Base-by-base conservation (phyloP, 2,329 filamentous ascomycete genomes). In the Aspergillus glaucus region DNA sequence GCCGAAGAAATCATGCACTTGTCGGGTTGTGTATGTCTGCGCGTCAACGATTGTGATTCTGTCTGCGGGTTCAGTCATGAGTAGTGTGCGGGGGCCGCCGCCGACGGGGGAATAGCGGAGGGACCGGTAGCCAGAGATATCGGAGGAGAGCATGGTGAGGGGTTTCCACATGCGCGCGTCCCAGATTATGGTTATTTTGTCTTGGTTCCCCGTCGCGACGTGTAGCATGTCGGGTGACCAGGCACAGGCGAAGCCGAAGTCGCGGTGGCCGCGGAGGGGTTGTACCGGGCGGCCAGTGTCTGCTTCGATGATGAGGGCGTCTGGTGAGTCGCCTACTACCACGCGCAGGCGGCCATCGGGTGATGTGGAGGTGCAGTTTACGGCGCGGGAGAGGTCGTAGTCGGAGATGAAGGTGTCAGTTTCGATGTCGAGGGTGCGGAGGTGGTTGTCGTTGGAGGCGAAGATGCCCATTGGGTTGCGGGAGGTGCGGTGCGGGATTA, bases 401-500 rank as follows among this genome's bases (percentile, higher is more conserved):
- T 63, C 62, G 14, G 60, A 57, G 9, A 67, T 46, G 48, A 74
- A 72, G 21, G 61, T 63, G 53, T 73, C 71, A 4, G 68, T 78
- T 30, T 64, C 66, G 56, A 75, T 74, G 58, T 83, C 79, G 26
- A 83, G 69, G 24, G 78, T 64, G 7, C 79, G 77, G 10, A 82
- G 63, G 37, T 74, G 73, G 37, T 70, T 64, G 61, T 83, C 80
- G 56, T 83, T 83, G 3, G 79, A 81, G 54, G 76, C 76, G 53
- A 83, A 78, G 2, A 78, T 73, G 2, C 76, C 78, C 40, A 73
- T 71, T 1, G 76, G 75, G 1, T 67, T 64, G 39, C 72, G 70
- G n/a, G 66, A 75, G 3, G 69, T 67, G 34, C 79, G 76, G 42
- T 67, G 72, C 12, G 63, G 62, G 53, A 76, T 75, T 12, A 77